Evolutionary conservation across 225 moss, liverwort and hornwort genomes (phyloP).

Genomic region (Thuidium tamariscinum): DNA sequence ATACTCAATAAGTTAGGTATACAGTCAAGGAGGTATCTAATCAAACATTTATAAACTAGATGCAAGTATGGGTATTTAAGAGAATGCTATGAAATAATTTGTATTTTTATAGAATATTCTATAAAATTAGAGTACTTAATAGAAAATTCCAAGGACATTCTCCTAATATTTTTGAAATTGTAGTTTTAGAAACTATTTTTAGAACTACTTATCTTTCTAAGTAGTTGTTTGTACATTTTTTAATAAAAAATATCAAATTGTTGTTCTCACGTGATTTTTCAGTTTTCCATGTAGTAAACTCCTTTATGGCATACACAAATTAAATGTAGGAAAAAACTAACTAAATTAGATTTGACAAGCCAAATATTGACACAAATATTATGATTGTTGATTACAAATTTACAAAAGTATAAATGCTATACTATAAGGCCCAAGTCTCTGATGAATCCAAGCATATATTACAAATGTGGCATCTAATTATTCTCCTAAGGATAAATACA

Average conservation of each 20-base stretch:
- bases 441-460: too few species aligned
- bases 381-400: neutral
- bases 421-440: rapidly evolving
- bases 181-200: rapidly evolving
- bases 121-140: rapidly evolving
- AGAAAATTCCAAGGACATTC: rapidly evolving
- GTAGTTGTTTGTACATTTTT: neutral
- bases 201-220: rapidly evolving
- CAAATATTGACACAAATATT: neutral
- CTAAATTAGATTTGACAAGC: rapidly evolving
- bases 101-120: rapidly evolving
- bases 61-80: rapidly evolving
- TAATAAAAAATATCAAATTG: rapidly evolving
- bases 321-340: neutral
- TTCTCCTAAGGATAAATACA: rapidly evolving
- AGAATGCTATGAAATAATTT: neutral
- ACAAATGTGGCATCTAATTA: rapidly evolving
- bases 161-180: rapidly evolving
- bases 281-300: rapidly evolving
- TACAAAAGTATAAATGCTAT: rapidly evolving
- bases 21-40: rapidly evolving
- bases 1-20: rapidly evolving
- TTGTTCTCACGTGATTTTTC: rapidly evolving
- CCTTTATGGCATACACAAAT: rapidly evolving
- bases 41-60: neutral